phyloP scores from a whole-genome alignment of 75 land plant genomes.

The Chamaecyparis obtusa region DNA sequence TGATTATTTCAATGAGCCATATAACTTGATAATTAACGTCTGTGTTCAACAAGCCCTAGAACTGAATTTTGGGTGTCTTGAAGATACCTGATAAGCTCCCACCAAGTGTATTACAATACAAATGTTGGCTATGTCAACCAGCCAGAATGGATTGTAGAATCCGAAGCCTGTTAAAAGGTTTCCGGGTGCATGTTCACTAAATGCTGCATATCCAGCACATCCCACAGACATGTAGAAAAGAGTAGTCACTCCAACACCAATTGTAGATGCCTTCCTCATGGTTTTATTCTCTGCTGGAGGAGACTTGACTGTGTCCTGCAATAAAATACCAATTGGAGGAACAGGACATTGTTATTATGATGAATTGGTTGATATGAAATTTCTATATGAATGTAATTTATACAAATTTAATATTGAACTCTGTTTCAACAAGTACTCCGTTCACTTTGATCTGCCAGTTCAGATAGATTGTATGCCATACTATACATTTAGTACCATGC shows the following conservation, averaged over 20 bases:
- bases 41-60: neutral
- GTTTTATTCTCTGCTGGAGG: conserved; percentile 85
- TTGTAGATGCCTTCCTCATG: conserved; percentile 73
- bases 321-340: neutral
- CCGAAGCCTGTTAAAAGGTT: conserved; percentile 93
- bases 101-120: conserved; percentile 81
- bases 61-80: neutral
- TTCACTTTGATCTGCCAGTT: conserved; percentile 7
- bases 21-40: neutral
- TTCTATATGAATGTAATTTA: neutral
- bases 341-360: neutral
- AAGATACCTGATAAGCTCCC: conserved; percentile 88
- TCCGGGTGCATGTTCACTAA: conserved; percentile 89
- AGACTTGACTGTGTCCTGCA: conserved; percentile 82
- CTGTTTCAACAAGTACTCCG: conserved; percentile 1
- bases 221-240: conserved; percentile 79
- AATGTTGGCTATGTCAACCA: conserved; percentile 80
- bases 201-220: conserved; percentile 79
- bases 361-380: neutral
- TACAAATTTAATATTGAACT: neutral
- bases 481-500: neutral
- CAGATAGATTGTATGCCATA: neutral
- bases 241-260: conserved; percentile 66
- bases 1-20: neutral
- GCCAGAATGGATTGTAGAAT: conserved; percentile 92